Base-by-base conservation (phyloP, 805 yeast genomes). In the Starmerella khaoyaiensis region DNA sequence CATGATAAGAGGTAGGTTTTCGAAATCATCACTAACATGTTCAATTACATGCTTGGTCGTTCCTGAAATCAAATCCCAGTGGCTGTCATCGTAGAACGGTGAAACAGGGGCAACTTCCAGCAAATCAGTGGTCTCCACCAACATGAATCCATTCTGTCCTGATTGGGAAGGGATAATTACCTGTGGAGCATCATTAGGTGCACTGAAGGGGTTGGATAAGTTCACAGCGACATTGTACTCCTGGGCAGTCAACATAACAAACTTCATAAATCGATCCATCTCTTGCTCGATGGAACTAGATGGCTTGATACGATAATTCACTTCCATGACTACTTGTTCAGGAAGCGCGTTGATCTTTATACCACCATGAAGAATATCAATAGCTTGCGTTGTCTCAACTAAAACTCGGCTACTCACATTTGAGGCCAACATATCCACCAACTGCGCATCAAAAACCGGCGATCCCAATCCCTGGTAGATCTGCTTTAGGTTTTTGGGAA, bases 331-430 rank as follows among this genome's bases (percentile, higher is more conserved):
- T 5, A 71, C 71, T 21, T 63, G 56, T 54, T 79, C 86, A 4
- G 93, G 90, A 32, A 79, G 60, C 2, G 87, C 83, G 53, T 80
- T 80, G 22, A 76, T 65, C 58, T 80, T 80, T 41, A 72, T 68
- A 36, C 93, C 93, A 21, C 90, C 90, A 14, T 59, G 55, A 40
- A 80, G 62, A 21, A 76, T 64, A 51, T 77, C 83, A 33, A 71
- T 63, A 2, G 86, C 79, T 56, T 74, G 80, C 4, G 82, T 68
- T 1, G 87, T 79, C 42, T 65, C 61, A 17, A 76, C 60, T 32
- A 69, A 54, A 44, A 65, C 69, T 36, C 65, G 60, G 26, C 49
- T 41, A 17, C 16, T 14, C 14, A 36, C 33, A 22, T 40, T 29
- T 20, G 23, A 14, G 6, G 47, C 33, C 41, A 54, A 45, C 37